A percentile compares a stretch with the other conserved stretches of the same genome.
Evolutionary conservation across 2,329 filamentous ascomycete genomes (phyloP).

Genomic region (Capronia epimyces): DNA sequence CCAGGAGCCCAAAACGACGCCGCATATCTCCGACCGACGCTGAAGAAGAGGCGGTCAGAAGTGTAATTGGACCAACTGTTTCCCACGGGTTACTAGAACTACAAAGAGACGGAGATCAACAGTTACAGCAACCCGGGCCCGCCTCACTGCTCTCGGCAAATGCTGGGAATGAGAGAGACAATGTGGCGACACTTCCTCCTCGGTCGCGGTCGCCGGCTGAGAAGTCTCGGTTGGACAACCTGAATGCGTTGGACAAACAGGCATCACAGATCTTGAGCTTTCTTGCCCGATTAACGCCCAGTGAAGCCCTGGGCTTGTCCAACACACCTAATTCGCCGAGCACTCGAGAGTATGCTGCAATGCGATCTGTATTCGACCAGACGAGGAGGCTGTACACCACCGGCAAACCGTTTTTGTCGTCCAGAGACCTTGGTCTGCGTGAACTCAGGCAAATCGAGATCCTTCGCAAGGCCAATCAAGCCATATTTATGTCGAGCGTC

Average conservation of each 20-base stretch:
- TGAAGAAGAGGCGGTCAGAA: slow-evolving; percentile 33
- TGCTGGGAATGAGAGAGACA: neutral
- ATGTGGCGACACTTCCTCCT: slow-evolving; percentile 2
- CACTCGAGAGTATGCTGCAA: slow-evolving; percentile 57
- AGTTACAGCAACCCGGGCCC: neutral
- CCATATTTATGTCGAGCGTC: slow-evolving; percentile 59
- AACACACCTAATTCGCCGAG: slow-evolving; percentile 51
- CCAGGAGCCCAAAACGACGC: slow-evolving; percentile 24
- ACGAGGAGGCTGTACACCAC: slow-evolving; percentile 57
- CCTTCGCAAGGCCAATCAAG: slow-evolving; percentile 59
- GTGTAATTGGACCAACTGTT: neutral
- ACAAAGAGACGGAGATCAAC: slow-evolving; percentile 5
- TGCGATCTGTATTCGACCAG: slow-evolving; percentile 59
- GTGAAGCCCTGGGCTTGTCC: slow-evolving; percentile 52
- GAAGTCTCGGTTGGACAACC: slow-evolving; percentile 51
- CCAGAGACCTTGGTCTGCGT: slow-evolving; percentile 48
- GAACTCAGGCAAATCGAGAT: slow-evolving; percentile 52
- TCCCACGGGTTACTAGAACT: neutral
- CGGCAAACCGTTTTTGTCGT: slow-evolving; percentile 52
- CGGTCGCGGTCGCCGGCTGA: slow-evolving; percentile 3
- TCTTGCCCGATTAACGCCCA: slow-evolving; percentile 17
- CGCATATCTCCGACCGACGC: slow-evolving; percentile 35
- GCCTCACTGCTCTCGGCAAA: neutral
- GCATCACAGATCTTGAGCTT: slow-evolving; percentile 35
- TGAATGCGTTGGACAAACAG: slow-evolving; percentile 58